Conservation (phyloP, 2,329 filamentous ascomycete genomes). For the Colletotrichum plurivorum region DNA sequence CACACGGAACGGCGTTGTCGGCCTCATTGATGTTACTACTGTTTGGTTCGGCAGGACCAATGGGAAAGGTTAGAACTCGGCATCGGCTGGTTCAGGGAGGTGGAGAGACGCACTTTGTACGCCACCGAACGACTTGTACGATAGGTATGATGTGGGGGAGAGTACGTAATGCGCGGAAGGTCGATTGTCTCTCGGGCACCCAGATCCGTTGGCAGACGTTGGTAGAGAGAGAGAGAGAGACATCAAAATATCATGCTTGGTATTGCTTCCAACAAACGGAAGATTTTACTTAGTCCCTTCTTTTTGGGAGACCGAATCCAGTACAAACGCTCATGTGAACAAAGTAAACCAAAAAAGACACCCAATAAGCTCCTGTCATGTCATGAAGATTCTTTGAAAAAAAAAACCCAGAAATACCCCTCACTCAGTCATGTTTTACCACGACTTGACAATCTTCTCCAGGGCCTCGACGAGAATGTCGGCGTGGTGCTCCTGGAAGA, state of each 20-base stretch:
- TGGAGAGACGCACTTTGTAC: background rate
- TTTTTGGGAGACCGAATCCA: background rate
- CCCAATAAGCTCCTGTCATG: background rate
- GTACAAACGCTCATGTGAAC: conserved; percentile 17
- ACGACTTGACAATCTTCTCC: conserved; percentile 77
- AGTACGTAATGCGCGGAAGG: background rate
- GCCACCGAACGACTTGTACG: conserved; percentile 1
- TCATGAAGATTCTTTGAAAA: conserved; percentile 1
- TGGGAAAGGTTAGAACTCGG: conserved; percentile 1
- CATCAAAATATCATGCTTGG: conserved; percentile 15
- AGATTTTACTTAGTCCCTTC: conserved; percentile 1
- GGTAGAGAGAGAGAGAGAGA: no score
- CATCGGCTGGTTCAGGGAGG: background rate
- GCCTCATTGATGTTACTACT: background rate
- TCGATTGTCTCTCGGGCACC: no score
- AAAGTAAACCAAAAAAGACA: background rate
- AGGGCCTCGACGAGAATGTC: conserved; percentile 85
- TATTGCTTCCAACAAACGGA: conserved; percentile 9
- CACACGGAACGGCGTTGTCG: conserved; percentile 18
- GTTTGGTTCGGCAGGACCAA: background rate
- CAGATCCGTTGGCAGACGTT: no score
- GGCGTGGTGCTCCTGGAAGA: conserved; percentile 92
- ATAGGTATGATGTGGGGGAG: background rate
- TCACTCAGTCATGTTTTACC: conserved; percentile 15
- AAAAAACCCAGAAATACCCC: background rate